Conservation (phyloP, 2,329 filamentous ascomycete genomes). For the Madurella fahalii region DNA sequence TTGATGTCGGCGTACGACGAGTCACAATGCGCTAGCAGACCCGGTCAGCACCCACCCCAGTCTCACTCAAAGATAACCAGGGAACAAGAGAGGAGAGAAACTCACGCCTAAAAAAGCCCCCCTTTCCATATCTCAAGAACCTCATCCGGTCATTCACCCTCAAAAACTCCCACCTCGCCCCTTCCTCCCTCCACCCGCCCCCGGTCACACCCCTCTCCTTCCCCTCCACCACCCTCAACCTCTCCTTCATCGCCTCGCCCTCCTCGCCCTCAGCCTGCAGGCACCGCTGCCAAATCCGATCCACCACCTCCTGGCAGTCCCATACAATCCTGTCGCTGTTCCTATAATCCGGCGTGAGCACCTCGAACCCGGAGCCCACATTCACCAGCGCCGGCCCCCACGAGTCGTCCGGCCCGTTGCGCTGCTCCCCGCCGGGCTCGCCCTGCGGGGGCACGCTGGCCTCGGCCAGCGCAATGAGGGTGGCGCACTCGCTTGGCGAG, state of each 20-base stretch:
- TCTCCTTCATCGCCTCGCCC: slow-evolving; percentile 39
- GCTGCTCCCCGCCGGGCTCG: slow-evolving; percentile 21
- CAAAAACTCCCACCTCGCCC: slow-evolving; percentile 39
- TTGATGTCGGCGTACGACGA: slow-evolving; percentile 54
- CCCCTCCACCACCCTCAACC: slow-evolving; percentile 34
- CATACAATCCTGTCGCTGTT: slow-evolving; percentile 75
- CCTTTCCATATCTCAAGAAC: slow-evolving; percentile 67
- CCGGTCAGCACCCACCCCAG: not conserved
- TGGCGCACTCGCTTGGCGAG: slow-evolving; percentile 57
- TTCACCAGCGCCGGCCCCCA: slow-evolving; percentile 71
- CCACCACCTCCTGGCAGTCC: slow-evolving; percentile 60
- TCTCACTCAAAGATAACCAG: not conserved
- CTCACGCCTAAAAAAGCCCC: slow-evolving; percentile 65
- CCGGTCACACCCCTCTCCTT: slow-evolving; percentile 15
- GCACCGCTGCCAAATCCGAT: slow-evolving; percentile 60
- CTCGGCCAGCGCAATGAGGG: slow-evolving; percentile 50
- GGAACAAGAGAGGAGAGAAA: slow-evolving; percentile 5
- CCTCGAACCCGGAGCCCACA: slow-evolving; percentile 58
- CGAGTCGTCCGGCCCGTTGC: slow-evolving; percentile 8
- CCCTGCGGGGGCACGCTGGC: slow-evolving; percentile 42
- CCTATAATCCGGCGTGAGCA: slow-evolving; percentile 53
- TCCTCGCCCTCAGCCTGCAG: slow-evolving; percentile 14
- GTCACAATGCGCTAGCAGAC: slow-evolving; percentile 59
- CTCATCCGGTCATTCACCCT: slow-evolving; percentile 69
- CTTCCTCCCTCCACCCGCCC: slow-evolving; percentile 21